These are phyloP conservation scores for Leishmania turanica DNA, from an alignment of 208 protist species.

Conservation along the genomic window DNA sequence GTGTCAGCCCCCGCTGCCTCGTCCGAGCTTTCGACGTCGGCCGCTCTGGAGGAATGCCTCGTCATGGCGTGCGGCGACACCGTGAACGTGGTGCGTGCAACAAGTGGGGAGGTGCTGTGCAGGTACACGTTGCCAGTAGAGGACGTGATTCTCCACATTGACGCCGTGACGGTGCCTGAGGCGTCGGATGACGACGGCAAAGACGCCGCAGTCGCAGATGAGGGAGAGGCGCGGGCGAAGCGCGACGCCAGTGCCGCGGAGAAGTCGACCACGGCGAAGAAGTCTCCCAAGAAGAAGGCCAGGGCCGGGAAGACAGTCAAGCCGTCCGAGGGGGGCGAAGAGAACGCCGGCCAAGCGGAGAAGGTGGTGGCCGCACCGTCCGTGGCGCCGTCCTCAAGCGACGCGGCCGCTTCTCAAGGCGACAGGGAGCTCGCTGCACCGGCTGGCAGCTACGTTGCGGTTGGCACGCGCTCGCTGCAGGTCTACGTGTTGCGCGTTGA, in stretches of 20 bases:
- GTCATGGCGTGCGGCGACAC: constrained; percentile 85
- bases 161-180: constrained; percentile 65
- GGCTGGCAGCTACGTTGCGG: constrained; percentile 74
- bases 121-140: constrained; percentile 79
- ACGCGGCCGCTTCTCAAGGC: neutral
- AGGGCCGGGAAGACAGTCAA: neutral
- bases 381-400: neutral
- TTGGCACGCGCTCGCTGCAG: constrained; percentile 81
- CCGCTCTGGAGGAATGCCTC: constrained; percentile 43
- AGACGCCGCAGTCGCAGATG: constrained; percentile 4
- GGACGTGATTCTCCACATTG: constrained; percentile 84
- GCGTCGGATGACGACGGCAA: neutral
- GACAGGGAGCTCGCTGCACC: constrained; percentile 37
- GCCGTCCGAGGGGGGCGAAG: neutral
- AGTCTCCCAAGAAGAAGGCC: neutral
- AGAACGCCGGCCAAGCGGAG: neutral
- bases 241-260: neutral
- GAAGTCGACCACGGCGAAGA: neutral
- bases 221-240: constrained; percentile 5
- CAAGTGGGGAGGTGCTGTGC: constrained; percentile 61
- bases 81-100: constrained; percentile 70
- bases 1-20: constrained; percentile 2
- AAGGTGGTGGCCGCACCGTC: neutral
- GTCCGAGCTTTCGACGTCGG: neutral
- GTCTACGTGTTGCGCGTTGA: constrained; percentile 78